phyloP scores from a whole-genome alignment of 257 asterid species.

The Apocynum venetum region DNA sequence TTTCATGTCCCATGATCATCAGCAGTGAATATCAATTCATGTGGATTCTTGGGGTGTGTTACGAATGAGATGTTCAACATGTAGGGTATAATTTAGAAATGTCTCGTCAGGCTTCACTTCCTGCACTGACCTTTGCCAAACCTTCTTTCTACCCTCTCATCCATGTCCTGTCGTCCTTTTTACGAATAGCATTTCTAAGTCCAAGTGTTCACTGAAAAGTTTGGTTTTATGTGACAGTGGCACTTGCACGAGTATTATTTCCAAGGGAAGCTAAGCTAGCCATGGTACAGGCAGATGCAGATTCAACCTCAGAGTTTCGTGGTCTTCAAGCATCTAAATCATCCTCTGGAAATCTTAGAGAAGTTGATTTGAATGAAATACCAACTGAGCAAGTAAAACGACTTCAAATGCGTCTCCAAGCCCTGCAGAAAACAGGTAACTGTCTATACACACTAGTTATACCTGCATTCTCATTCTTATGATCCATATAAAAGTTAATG shows the following conservation, averaged over 20 bases:
- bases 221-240: constrained; percentile 44
- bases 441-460: neutral
- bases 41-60: neutral
- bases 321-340: constrained; percentile 64
- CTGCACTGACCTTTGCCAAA: neutral
- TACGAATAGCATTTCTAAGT: neutral
- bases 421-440: constrained; percentile 81
- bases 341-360: constrained; percentile 38
- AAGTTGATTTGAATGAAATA: constrained; percentile 62
- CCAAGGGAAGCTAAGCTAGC: constrained; percentile 82
- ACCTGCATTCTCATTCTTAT: neutral
- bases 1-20: neutral
- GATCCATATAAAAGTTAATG: neutral
- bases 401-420: constrained; percentile 56
- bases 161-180: neutral
- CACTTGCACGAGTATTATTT: constrained; percentile 75
- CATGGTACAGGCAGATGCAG: constrained; percentile 77
- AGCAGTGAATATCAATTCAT: neutral
- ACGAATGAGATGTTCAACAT: neutral
- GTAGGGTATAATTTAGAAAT: neutral
- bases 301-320: constrained; percentile 57
- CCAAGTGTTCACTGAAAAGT: neutral
- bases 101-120: neutral
- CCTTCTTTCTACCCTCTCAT: neutral
- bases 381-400: constrained; percentile 76